Conservation (phyloP, 2,329 filamentous ascomycete genomes). For the Daldinia sp. region DNA sequence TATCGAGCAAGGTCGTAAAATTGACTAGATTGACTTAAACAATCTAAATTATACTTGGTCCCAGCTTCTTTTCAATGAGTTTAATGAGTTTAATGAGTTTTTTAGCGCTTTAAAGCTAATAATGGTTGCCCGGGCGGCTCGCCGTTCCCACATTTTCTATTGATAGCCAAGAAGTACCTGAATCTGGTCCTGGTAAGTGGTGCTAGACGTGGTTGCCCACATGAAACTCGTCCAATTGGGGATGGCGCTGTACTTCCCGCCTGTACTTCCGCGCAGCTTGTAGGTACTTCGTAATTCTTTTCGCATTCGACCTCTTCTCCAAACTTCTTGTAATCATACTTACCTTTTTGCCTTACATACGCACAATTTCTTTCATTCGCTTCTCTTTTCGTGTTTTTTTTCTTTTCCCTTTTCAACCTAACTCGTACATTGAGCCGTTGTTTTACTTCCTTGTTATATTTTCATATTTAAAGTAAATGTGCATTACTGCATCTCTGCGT, state of each 20-base stretch:
- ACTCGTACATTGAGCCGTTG: not conserved
- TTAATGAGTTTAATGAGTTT: constrained; percentile 14
- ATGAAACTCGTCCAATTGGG: constrained; percentile 15
- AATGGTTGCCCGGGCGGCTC: constrained; percentile 25
- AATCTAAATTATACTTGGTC: not conserved
- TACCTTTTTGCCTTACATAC: constrained; percentile 1
- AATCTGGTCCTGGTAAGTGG: no score
- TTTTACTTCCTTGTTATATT: constrained; percentile 6
- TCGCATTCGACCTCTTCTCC: constrained; percentile 19
- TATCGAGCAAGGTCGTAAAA: constrained; percentile 22
- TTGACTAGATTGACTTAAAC: not conserved
- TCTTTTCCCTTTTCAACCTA: constrained; percentile 10
- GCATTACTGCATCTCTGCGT: constrained; percentile 3
- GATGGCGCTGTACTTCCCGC: constrained; percentile 12
- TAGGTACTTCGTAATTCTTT: not conserved
- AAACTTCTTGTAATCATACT: constrained; percentile 4
- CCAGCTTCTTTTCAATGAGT: constrained; percentile 16
- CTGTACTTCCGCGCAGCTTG: not conserved
- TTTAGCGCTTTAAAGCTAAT: constrained; percentile 11
- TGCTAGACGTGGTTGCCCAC: constrained; percentile 15
- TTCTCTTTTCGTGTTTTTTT: constrained; percentile 25
- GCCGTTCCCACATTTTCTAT: not conserved
- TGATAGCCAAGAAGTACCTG: constrained; percentile 7
- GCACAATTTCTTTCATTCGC: constrained; percentile 24
- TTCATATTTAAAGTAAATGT: not conserved